A percentile compares a stretch with the other conserved stretches of the same genome.
Conservation (phyloP, 768 basidiomycete species). For the Rhodotorula toruloides region DNA sequence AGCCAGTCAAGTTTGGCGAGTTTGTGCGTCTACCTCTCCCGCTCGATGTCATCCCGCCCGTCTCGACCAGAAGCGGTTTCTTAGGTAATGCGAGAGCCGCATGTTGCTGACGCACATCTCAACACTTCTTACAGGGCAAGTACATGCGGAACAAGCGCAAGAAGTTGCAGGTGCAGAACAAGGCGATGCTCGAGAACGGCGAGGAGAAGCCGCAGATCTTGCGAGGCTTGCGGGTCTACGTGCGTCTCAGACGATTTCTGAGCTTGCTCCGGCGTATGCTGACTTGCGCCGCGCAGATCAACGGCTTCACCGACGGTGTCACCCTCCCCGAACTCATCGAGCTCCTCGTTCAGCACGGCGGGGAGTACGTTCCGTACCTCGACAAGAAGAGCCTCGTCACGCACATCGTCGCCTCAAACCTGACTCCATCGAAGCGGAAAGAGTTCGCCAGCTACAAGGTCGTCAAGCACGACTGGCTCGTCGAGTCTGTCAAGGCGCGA, state of each 20-base stretch:
- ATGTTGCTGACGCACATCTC: not conserved
- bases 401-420: slow-evolving; percentile 82
- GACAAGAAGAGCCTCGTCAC: slow-evolving; percentile 78
- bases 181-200: slow-evolving; percentile 42
- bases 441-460: slow-evolving; percentile 90
- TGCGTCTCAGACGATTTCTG: slow-evolving; percentile 49
- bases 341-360: slow-evolving; percentile 76
- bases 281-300: slow-evolving; percentile 57
- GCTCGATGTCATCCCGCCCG: too few species aligned
- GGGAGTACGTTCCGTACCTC: slow-evolving; percentile 74
- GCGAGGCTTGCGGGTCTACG: slow-evolving; percentile 71
- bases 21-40: not conserved
- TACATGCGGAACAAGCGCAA: slow-evolving; percentile 88
- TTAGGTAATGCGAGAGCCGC: too few species aligned
- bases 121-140: not conserved
- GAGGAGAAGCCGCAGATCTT: slow-evolving; percentile 57
- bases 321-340: slow-evolving; percentile 74
- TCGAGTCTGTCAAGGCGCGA: slow-evolving; percentile 66
- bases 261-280: too few species aligned
- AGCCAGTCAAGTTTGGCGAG: slow-evolving; percentile 23
- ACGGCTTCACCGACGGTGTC: slow-evolving; percentile 64
- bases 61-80: too few species aligned
- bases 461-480: slow-evolving; percentile 79
- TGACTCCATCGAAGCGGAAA: slow-evolving; percentile 81
- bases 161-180: slow-evolving; percentile 79